Evolutionary conservation across 306 rosid species (phyloP).

Genomic region (Ceratonia siliqua): DNA sequence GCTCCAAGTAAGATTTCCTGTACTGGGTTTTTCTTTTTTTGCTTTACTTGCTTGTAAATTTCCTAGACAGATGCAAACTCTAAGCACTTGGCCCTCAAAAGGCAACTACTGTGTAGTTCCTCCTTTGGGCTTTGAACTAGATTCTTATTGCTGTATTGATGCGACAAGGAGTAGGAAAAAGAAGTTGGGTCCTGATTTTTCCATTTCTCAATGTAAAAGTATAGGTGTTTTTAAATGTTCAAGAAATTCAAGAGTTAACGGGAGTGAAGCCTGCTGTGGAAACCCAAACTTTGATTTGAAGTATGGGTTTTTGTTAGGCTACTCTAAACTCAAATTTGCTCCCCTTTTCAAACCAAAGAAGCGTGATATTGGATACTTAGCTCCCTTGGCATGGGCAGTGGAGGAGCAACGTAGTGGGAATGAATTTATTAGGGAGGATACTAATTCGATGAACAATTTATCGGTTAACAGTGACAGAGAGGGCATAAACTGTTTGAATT

Average conservation of each 20-base stretch:
- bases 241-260: conserved; percentile 34
- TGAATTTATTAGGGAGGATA: conserved; percentile 41
- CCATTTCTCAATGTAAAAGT: conserved; percentile 39
- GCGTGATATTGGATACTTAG: conserved; percentile 45
- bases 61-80: conserved; percentile 51
- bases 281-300: conserved; percentile 47
- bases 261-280: conserved; percentile 35
- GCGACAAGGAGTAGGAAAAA: conserved; percentile 43
- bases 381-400: conserved; percentile 54
- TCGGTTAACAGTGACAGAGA: conserved; percentile 37
- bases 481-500: conserved; percentile 25
- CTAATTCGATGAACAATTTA: conserved; percentile 23
- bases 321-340: conserved; percentile 41
- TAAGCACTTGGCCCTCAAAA: conserved; percentile 42
- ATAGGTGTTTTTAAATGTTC: conserved; percentile 32
- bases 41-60: conserved; percentile 29
- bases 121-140: conserved; percentile 40
- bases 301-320: conserved; percentile 50
- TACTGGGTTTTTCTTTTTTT: conserved; percentile 14
- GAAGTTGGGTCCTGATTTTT: conserved; percentile 39
- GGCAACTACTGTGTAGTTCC: conserved; percentile 38
- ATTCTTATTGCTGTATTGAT: conserved; percentile 33
- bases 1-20: not conserved
- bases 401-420: conserved; percentile 49
- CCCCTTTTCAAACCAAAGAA: conserved; percentile 43